Evolutionary conservation across 208 protist species (phyloP), one percentile per base, ranked within the genome.

Genomic region (Acanthamoeba culbertsoni): DNA sequence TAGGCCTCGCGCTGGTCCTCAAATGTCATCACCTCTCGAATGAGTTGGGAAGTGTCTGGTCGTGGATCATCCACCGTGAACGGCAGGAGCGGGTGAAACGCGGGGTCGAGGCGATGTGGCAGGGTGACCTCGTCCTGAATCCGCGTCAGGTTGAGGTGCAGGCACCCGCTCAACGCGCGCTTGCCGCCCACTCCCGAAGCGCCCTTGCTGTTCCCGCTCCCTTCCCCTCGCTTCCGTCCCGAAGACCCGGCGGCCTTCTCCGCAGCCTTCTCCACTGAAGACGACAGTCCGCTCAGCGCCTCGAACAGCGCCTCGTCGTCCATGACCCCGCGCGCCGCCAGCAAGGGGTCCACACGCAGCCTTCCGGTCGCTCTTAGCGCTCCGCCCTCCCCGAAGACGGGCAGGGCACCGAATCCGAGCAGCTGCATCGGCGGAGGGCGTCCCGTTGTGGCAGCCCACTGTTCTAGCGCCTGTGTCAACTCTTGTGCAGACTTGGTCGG

Each of bases 261-360:
- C 7, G 68, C 68, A 2, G 68, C 68, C 42, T 48, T 79, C 37
- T 79, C 68, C 18, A 40, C 68, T 20, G 37, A 79, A 1, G 68
- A 79, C 40, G 68, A 79, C 18, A 79, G 68, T 14, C 77, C 51
- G 46, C n/a, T 35, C 10, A 88, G 77, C n/a, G 51, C 77, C 6
- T 88, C 77, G 46, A 88, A 88, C 46, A 88, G 77, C 6, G 77
- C 51, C 37, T 88, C 77, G 5, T 88, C 77, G 51, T 88, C 77
- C 18, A 40, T 28, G n/a, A 62, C 46, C 8, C 77, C 46, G 26
- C 51, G 43, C 7, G 51, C 51, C 28, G 77, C 45, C 37, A 88
- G 48, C 33, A 88, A 28, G 7, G 43, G 42, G 4, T 88, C 77
- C 12, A 88, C 2, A 2, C 37, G 26, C n/a, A 88, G 12, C 7